Evolutionary conservation across 2,329 filamentous ascomycete species (phyloP).

Genomic region (Cercospora nicotianae): DNA sequence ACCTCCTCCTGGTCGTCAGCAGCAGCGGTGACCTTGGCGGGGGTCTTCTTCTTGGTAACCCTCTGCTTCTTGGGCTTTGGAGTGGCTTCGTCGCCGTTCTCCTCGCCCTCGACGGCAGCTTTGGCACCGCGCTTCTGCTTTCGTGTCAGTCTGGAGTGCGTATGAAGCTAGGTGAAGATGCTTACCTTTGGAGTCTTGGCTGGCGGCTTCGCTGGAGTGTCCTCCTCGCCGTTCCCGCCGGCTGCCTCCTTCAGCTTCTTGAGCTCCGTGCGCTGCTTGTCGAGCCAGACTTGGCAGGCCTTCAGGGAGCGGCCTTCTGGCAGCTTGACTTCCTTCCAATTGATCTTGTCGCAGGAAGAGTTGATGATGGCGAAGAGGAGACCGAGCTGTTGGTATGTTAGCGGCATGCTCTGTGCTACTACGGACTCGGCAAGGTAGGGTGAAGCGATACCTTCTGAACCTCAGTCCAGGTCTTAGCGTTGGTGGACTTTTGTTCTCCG

Average conservation of each 20-base stretch:
- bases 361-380: constrained; percentile 36
- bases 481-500: constrained; percentile 14
- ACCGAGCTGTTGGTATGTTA: constrained; percentile 21
- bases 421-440: not conserved
- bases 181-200: constrained; percentile 19
- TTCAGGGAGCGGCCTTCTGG: constrained; percentile 37
- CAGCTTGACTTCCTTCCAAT: constrained; percentile 34
- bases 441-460: constrained; percentile 32
- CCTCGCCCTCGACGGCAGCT: constrained; percentile 20
- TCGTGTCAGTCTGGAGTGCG: constrained; percentile 6
- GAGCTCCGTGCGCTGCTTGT: constrained; percentile 37
- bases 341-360: constrained; percentile 28
- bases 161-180: not conserved
- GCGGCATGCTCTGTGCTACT: not conserved
- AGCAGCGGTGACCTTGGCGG: constrained; percentile 19
- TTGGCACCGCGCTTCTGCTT: constrained; percentile 29
- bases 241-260: constrained; percentile 26
- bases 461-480: constrained; percentile 37
- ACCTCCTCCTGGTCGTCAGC: constrained; percentile 10
- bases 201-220: constrained; percentile 18
- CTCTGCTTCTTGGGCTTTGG: constrained; percentile 23
- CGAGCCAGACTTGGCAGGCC: constrained; percentile 34
- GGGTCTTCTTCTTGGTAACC: constrained; percentile 23
- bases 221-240: constrained; percentile 16
- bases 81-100: constrained; percentile 23